These are phyloP conservation scores for Phycomyces blakesleeanus DNA, from an alignment of 192 early-diverging fungal genomes.

Conservation along the genomic window DNA sequence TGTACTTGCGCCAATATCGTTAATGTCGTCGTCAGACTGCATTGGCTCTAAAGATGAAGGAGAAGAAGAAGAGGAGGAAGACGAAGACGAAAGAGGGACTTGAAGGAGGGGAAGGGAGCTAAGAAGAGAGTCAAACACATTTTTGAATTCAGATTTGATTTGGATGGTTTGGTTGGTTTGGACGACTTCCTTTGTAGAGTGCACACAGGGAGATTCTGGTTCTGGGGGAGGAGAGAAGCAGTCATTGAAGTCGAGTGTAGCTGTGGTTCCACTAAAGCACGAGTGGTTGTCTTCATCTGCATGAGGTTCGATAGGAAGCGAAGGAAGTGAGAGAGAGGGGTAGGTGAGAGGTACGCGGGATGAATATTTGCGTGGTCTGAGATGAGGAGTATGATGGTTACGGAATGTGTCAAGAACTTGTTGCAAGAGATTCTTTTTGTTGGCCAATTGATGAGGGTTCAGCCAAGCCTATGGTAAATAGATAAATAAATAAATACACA, in stretches of 20 bases:
- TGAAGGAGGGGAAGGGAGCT: background rate
- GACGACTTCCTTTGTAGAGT: background rate
- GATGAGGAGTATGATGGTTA: constrained; percentile 17
- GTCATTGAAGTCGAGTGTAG: constrained; percentile 18
- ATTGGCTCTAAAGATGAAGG: background rate
- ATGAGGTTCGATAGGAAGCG: background rate
- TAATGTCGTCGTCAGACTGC: background rate
- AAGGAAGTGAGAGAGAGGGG: background rate
- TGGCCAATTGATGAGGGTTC: constrained; percentile 15
- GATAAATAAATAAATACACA: background rate
- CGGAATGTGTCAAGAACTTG: constrained; percentile 9
- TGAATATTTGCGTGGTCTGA: constrained; percentile 19
- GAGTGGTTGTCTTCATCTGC: constrained; percentile 4
- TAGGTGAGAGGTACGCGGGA: constrained; percentile 10
- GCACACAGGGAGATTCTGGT: background rate
- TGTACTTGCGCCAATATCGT: too few relatives aligned
- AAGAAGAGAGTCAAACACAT: background rate
- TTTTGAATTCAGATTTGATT: background rate
- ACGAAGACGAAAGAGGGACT: too few relatives aligned
- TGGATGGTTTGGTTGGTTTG: background rate
- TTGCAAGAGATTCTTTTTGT: constrained; percentile 21
- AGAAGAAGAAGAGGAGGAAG: too few relatives aligned
- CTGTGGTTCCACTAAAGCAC: constrained; percentile 16
- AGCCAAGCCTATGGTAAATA: constrained; percentile 18
- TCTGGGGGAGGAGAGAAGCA: constrained; percentile 27